Evolutionary conservation across 2,329 filamentous ascomycete species (phyloP), one percentile per base, ranked within the genome.

Genomic region (Phaeophleospora eucalypticola): DNA sequence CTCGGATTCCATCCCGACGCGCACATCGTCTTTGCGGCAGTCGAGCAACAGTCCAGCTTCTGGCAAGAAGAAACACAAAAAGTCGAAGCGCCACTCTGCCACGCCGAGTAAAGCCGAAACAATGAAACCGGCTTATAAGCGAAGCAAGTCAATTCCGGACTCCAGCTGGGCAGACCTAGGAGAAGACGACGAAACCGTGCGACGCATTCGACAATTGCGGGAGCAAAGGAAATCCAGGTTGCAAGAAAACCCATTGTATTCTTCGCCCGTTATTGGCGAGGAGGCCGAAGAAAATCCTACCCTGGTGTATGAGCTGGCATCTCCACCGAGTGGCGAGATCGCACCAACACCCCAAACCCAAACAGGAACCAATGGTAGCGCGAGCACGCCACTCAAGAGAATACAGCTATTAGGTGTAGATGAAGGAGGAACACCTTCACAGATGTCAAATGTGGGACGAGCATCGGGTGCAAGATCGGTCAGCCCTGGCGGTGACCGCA

Each of bases 151-250:
- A 12, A 62, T 66, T 36, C 52, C 60, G 7, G 64, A 65, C 45
- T 58, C 58, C 49, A 58, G 63, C 56, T 56, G 58, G 58, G 62
- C 59, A 15, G 65, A 66, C 41, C 52, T 68, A 36, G 65, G 63
- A 16, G 65, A 71, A 42, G 62, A 68, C 36, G 65, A 68, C 40
- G 76, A 80, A 20, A 79, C 79, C 34, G 79, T 82, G 4, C 77
- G 75, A 29, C 74, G 74, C 45, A 83, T 83, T 41, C 72, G 74
- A 57, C 72, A 83, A 56, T 61, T 83, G 24, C 76, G 77, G 58
- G 73, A 78, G 54, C 76, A 78, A 52, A 78, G 80, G 53, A 70
- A 78, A 62, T 71, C 73, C 57, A 72, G 78, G 49, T 74, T 80
- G 37, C 70, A 68, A 54, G 71, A 75, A 36, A 33, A 37, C 12